Base-by-base conservation (phyloP, 2,329 filamentous ascomycete species). In the Ilyonectria destructans region DNA sequence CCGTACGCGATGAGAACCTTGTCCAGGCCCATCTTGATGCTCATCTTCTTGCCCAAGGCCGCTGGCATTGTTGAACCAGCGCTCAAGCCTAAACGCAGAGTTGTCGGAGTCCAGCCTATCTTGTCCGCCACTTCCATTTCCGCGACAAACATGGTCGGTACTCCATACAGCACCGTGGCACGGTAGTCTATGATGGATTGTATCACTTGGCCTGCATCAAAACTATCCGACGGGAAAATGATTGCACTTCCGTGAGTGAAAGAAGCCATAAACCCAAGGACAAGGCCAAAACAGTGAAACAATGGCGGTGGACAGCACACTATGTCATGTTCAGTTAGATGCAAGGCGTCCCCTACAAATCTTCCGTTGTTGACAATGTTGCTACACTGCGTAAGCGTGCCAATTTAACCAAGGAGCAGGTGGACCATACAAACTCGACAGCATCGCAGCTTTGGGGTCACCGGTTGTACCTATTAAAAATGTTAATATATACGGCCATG, bases 61-160 rank as follows among this genome's bases (percentile, higher is more conserved):
- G 58, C 52, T 17, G 64, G 52, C 64, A 61, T 55, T 4, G 64
- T 31, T 7, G 58, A 62, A 4, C 64, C 64, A 12, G 58, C 62
- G 17, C 55, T 59, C 2, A 65, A 15, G 1, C 55, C 62, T 10
- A 56, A 55, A 9, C 56, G 46, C 26, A 59, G 35, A 26, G n/a
- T 65, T 7, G 35, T 59, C 2, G 62, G 62, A n/a, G 40, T n/a
- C 40, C 40, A 43, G 4, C 40, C 40, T 5, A 43, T 43, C 15
- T 43, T 43, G 15, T 43, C 40, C 40, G 40, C 17, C 4, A 43
- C 15, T 43, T 68, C 68, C 13, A 93, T 83, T 69, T 91, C 88
- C 10, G 91, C 87, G 21, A 91, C 83, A 75, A 93, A 93, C 91
- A 93, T 93, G 5, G 91, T 92, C 1, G 91, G 91, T 0, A 93